These are phyloP conservation scores for Sporothrix schenckii DNA, from an alignment of 2,329 filamentous ascomycete genomes.

Conservation along the genomic window DNA sequence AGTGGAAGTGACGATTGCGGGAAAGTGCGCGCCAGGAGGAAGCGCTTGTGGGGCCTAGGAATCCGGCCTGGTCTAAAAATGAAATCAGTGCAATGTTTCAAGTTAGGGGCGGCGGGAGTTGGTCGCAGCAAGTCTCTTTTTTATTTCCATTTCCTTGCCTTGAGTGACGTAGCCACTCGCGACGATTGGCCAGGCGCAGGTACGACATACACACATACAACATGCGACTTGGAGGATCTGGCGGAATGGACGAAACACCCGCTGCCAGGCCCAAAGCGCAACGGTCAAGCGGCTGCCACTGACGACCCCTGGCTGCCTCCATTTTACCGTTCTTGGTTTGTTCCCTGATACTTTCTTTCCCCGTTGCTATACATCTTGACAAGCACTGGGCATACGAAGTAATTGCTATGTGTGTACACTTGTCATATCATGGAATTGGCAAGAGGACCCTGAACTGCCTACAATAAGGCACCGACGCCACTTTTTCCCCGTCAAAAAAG, in stretches of 20 bases:
- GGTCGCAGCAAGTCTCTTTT: constrained; percentile 22
- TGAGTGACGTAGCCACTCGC: constrained; percentile 17
- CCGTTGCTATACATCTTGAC: neutral
- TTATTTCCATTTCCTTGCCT: neutral
- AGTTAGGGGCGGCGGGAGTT: constrained; percentile 19
- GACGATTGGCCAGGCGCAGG: constrained; percentile 11
- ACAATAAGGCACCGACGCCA: neutral
- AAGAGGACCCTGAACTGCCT: neutral
- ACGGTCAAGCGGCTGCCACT: constrained; percentile 2
- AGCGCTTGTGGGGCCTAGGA: constrained; percentile 18
- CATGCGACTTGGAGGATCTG: constrained; percentile 10
- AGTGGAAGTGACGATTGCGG: neutral
- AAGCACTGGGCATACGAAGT: neutral
- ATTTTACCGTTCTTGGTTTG: neutral
- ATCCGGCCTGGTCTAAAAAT: constrained; percentile 27
- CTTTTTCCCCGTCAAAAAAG: neutral
- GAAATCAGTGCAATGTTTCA: constrained; percentile 27
- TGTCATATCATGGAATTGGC: neutral
- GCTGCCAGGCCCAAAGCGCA: constrained; percentile 1
- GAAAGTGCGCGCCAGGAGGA: neutral
- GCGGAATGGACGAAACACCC: constrained; percentile 20
- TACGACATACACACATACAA: neutral
- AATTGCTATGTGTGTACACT: no score
- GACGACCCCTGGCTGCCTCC: neutral
- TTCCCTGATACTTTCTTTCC: neutral